Percentiles rank a stretch among this genome's conserved stretches.
Evolutionary conservation across 805 yeast species (phyloP).

Genomic region (Candida silvatica): DNA sequence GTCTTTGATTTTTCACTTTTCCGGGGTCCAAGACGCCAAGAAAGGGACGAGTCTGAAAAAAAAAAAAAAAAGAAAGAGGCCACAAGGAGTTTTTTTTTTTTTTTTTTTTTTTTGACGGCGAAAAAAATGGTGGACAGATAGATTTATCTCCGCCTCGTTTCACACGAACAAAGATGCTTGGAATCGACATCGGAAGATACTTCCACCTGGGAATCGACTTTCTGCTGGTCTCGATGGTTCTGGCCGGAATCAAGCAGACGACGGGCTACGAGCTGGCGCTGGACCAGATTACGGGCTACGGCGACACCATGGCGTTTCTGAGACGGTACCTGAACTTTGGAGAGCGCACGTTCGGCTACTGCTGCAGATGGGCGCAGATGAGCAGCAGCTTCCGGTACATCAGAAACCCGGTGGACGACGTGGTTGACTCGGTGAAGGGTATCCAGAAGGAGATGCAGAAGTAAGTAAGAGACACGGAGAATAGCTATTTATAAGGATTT

Average conservation of each 20-base stretch:
- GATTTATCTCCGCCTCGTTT: too few species aligned
- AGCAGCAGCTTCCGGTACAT: conserved; percentile 40
- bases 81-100: too few species aligned
- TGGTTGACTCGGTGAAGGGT: background rate
- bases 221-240: conserved; percentile 65
- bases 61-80: too few species aligned
- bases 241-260: conserved; percentile 80
- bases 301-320: conserved; percentile 32
- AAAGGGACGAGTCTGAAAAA: too few species aligned
- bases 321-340: conserved; percentile 51
- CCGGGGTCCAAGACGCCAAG: too few species aligned
- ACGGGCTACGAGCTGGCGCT: conserved; percentile 51
- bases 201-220: conserved; percentile 73
- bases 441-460: background rate
- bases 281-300: conserved; percentile 32
- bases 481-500: background rate
- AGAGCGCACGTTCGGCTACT: conserved; percentile 44
- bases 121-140: too few species aligned
- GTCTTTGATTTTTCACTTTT: too few species aligned
- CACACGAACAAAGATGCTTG: background rate
- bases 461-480: too few species aligned
- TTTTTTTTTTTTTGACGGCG: background rate
- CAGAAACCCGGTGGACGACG: conserved; percentile 6
- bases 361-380: conserved; percentile 34
- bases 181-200: conserved; percentile 55